A percentile compares a stretch with the other conserved stretches of the same genome.
Evolutionary conservation across 2,329 filamentous ascomycete genomes (phyloP).

Genomic region (Claviceps monticola): DNA sequence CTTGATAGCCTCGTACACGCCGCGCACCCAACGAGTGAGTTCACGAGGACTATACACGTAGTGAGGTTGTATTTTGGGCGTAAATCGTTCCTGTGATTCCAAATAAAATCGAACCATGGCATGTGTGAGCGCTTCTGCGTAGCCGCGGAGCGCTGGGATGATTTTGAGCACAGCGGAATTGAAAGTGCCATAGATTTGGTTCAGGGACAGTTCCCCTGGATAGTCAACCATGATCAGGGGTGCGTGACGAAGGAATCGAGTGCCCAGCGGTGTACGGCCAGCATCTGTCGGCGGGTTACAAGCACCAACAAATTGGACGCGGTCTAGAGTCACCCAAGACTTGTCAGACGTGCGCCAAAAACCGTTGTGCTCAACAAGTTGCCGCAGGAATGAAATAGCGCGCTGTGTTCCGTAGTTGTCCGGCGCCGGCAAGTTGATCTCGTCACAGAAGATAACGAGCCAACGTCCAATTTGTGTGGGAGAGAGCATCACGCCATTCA

Average conservation of each 20-base stretch:
- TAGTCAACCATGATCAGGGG: slow-evolving; percentile 99
- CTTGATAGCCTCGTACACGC: slow-evolving; percentile 91
- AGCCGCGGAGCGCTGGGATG: slow-evolving; percentile 84
- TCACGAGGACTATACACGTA: slow-evolving; percentile 99
- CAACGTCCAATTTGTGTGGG: slow-evolving; percentile 94
- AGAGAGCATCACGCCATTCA: slow-evolving; percentile 90
- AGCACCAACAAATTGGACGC: slow-evolving; percentile 96
- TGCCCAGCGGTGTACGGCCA: slow-evolving; percentile 85
- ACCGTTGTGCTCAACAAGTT: slow-evolving; percentile 95
- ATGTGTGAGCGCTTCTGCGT: slow-evolving; percentile 83
- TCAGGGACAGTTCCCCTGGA: slow-evolving; percentile 83
- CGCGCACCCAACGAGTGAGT: slow-evolving; percentile 91
- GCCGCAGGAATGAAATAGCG: slow-evolving; percentile 91
- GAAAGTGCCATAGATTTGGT: slow-evolving; percentile 98
- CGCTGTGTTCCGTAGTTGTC: slow-evolving; percentile 97
- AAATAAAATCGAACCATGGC: slow-evolving; percentile 97
- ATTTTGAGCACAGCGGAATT: slow-evolving; percentile 95
- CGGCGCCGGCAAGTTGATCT: slow-evolving; percentile 96
- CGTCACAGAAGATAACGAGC: slow-evolving; percentile 97
- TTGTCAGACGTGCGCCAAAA: slow-evolving; percentile 98
- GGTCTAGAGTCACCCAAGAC: slow-evolving; percentile 92
- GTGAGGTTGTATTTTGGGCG: slow-evolving; percentile 90
- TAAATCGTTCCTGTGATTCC: slow-evolving; percentile 89
- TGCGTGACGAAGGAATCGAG: slow-evolving; percentile 87
- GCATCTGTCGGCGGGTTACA: slow-evolving; percentile 98